Percentiles rank a stretch among this genome's conserved stretches.
Evolutionary conservation across 2,329 filamentous ascomycete genomes (phyloP).

Genomic region (Colletotrichum godetiae): DNA sequence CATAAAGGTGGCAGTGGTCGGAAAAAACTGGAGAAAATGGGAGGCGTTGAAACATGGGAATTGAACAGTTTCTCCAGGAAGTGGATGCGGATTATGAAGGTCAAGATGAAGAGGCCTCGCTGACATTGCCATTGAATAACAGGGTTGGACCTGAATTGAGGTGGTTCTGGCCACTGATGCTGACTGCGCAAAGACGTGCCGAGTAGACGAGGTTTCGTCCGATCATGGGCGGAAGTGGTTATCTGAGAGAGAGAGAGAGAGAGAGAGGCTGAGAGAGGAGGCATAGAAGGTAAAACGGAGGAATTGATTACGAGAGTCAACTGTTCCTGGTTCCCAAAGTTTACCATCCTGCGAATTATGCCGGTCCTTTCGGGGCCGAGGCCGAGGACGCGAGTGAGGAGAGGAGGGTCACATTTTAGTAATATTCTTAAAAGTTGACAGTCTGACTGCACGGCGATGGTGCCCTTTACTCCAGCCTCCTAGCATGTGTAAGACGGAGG

Average conservation of each 20-base stretch:
- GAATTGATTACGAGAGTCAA: constrained; percentile 8
- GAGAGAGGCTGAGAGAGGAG: not conserved
- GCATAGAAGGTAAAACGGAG: not conserved
- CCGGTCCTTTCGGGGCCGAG: not conserved
- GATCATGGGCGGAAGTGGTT: constrained; percentile 8
- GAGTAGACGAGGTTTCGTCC: not conserved
- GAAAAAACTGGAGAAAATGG: not conserved
- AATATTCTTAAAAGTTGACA: not conserved
- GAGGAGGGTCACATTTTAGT: not conserved
- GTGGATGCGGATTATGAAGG: constrained; percentile 7
- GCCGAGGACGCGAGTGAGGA: not conserved
- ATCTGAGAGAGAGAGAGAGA: not conserved
- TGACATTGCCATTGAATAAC: constrained; percentile 5
- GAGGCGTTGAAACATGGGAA: constrained; percentile 1
- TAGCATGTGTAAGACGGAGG: not conserved
- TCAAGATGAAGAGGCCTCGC: not conserved
- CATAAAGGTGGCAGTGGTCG: not conserved
- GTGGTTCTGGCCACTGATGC: constrained; percentile 1
- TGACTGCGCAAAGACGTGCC: constrained; percentile 16
- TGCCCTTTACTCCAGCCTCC: not conserved
- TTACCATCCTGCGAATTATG: not conserved
- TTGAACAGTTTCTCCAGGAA: not conserved
- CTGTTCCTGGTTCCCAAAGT: not conserved
- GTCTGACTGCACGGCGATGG: not conserved
- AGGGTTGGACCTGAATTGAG: constrained; percentile 5